Conservation (phyloP, 139 green algal species). For the Trebouxia sp. region DNA sequence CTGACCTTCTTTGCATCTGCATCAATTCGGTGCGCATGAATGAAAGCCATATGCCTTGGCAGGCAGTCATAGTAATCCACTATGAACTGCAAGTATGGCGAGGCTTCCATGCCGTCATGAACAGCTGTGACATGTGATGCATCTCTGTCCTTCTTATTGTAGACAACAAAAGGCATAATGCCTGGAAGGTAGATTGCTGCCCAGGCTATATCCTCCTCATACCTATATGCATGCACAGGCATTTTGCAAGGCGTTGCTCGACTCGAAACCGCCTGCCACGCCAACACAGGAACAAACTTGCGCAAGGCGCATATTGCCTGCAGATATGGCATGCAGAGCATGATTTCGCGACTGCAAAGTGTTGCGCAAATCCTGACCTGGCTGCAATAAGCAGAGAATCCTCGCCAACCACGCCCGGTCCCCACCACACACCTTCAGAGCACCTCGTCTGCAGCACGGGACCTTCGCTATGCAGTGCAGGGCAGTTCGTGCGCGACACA, state of each 20-base stretch:
- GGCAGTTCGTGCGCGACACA: too few relatives aligned
- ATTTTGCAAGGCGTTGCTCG: neutral
- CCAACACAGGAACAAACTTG: neutral
- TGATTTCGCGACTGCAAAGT: neutral
- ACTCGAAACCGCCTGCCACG: neutral
- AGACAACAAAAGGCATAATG: neutral
- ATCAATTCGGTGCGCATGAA: conserved; percentile 26
- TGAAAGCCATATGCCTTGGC: conserved; percentile 36
- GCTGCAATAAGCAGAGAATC: neutral
- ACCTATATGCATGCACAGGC: neutral
- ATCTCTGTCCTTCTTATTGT: neutral
- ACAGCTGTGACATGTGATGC: conserved; percentile 11
- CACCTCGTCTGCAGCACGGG: neutral
- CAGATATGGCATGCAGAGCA: neutral
- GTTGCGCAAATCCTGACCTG: neutral
- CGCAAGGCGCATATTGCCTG: neutral
- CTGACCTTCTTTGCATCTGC: neutral
- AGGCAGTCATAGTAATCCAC: conserved; percentile 34
- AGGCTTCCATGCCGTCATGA: conserved; percentile 33
- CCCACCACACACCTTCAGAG: neutral
- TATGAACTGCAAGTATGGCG: conserved; percentile 39
- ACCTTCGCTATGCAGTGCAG: too few relatives aligned
- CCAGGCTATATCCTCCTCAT: conserved; percentile 10
- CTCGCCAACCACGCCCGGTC: neutral
- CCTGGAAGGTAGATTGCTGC: neutral